These are phyloP conservation scores for Penicillium tannophilum DNA, from an alignment of 495 filamentous ascomycete species.

Conservation along the genomic window DNA sequence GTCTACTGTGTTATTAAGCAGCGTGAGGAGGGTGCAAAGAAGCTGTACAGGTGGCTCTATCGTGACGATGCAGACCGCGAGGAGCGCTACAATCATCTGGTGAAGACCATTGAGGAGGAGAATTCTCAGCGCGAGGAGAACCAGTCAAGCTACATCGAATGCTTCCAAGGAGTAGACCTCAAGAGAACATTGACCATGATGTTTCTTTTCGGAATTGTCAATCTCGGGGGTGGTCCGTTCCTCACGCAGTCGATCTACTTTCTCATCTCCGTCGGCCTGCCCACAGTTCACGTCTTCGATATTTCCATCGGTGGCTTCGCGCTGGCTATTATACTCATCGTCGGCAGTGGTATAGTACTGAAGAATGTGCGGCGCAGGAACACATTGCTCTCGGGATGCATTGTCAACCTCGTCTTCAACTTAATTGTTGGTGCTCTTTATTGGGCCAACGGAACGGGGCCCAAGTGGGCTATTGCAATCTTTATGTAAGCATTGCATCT, in stretches of 20 bases:
- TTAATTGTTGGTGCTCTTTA: slow-evolving; percentile 18
- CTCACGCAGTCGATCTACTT: slow-evolving; percentile 32
- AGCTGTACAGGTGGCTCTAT: slow-evolving; percentile 13
- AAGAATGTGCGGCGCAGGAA: neutral
- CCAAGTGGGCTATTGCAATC: slow-evolving; percentile 23
- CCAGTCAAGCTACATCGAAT: slow-evolving; percentile 21
- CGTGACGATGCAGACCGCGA: slow-evolving; percentile 14
- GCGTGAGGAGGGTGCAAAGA: slow-evolving; percentile 10
- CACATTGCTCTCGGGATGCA: neutral
- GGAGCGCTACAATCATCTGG: slow-evolving; percentile 19
- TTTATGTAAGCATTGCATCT: slow-evolving; percentile 14
- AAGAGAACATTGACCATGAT: slow-evolving; percentile 30
- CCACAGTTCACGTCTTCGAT: slow-evolving; percentile 19
- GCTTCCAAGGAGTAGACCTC: slow-evolving; percentile 26
- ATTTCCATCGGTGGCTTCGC: slow-evolving; percentile 31
- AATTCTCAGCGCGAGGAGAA: slow-evolving; percentile 14
- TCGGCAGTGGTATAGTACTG: slow-evolving; percentile 10
- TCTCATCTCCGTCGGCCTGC: slow-evolving; percentile 29
- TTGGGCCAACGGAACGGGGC: slow-evolving; percentile 9
- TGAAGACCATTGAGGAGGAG: slow-evolving; percentile 25
- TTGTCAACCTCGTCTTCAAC: slow-evolving; percentile 1
- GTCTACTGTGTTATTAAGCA: slow-evolving; percentile 2
- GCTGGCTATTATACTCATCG: slow-evolving; percentile 24
- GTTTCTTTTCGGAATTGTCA: slow-evolving; percentile 26
- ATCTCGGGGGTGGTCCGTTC: slow-evolving; percentile 24